Evolutionary conservation across 352 stramenopile species (phyloP), one percentile per base, ranked within the genome.

Genomic region (Pythium volutum): DNA sequence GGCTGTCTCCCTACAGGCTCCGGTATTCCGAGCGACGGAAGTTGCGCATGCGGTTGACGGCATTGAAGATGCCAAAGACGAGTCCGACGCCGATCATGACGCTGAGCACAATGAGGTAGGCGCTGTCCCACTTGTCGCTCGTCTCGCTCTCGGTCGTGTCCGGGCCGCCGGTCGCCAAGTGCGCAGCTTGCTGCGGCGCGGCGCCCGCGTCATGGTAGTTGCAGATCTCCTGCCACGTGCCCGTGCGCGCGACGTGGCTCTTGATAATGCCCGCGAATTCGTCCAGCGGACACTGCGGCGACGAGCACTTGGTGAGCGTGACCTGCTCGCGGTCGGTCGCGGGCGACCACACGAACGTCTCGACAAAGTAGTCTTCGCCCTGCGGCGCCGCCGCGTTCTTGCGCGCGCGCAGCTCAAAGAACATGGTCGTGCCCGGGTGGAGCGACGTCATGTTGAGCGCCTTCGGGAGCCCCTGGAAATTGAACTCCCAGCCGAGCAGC

Each of bases 141-240:
- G 42, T 29, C 22, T 43, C 46, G 25, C 47, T 7, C 48, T 42
- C 52, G 42, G 8, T 38, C 33, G 38, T 51, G 66, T 69, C 23
- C 42, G 42, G 42, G 66, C 58, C 27, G 46, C 53, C 50, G 10
- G 48, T 55, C 34, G 54, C 52, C 22, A 63, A 45, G 31, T 70
- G 62, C 45, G 68, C 46, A 9, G 71, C 53, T 45, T 69, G 66
- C 6, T 63, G 26, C 15, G 59, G 33, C 3, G 69, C 66, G 23
- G 33, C 39, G 65, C 66, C 45, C 1, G 53, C 60, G 27, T 56
- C 48, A 11, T 81, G 54, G 67, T 91, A 95, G 55, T 85, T 75
- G 62, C 85, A 95, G 61, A 95, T 95, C 42, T 83, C 65, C 56
- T 95, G 68, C 85, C 85, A 95, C 34, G 81, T 90, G 29, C 83